Evolutionary conservation across 2,329 filamentous ascomycete genomes (phyloP).

Genomic region (Aspergillus uvarum): DNA sequence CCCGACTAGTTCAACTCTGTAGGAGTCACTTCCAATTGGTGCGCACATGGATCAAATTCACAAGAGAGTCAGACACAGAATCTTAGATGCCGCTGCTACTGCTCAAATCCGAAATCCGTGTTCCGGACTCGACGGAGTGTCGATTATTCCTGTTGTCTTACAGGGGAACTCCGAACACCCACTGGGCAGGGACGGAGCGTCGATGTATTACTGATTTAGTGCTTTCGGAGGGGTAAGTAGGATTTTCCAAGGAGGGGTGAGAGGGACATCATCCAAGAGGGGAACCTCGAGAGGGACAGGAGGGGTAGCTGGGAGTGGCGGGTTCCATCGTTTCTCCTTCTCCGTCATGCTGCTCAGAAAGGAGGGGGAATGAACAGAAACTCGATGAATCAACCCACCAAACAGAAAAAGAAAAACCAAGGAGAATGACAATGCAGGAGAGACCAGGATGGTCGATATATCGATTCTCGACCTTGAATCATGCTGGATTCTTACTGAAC

Average conservation of each 20-base stretch:
- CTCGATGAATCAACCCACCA: neutral
- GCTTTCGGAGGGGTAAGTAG: neutral
- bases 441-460: neutral
- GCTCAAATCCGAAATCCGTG: slow-evolving; percentile 8
- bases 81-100: neutral
- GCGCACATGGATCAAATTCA: neutral
- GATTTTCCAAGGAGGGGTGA: slow-evolving; percentile 2
- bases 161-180: neutral
- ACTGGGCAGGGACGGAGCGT: neutral
- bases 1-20: slow-evolving; percentile 4
- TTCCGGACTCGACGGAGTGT: neutral
- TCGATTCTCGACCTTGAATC: neutral
- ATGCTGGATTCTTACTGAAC: neutral
- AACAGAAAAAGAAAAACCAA: slow-evolving; percentile 11
- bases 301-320: slow-evolving; percentile 6
- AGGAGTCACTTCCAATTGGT: slow-evolving; percentile 6
- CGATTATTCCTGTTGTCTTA: neutral
- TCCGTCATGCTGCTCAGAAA: neutral
- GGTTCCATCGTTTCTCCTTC: neutral
- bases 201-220: neutral
- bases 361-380: neutral
- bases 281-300: slow-evolving; percentile 1
- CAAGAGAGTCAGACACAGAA: neutral
- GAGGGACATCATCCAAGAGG: neutral
- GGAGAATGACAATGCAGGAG: neutral